These are phyloP conservation scores for Suillus fuscotomentosus DNA, from an alignment of 768 basidiomycete genomes.

Conservation along the genomic window DNA sequence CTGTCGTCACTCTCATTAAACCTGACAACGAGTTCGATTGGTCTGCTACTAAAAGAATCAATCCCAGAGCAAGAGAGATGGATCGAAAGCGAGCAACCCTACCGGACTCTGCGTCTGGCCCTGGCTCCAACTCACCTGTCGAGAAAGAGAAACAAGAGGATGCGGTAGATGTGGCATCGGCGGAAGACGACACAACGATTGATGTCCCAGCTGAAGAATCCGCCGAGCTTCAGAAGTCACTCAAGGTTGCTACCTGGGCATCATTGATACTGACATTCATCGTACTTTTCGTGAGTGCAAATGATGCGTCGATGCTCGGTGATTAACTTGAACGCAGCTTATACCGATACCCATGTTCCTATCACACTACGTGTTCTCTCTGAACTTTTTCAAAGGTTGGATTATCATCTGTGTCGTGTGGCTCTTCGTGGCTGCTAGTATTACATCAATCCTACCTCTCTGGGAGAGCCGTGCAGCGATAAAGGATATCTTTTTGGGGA, in stretches of 20 bases:
- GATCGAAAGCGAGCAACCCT: constrained; percentile 3
- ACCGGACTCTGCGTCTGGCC: constrained; percentile 1
- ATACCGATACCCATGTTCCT: constrained; percentile 19
- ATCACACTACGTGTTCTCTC: constrained; percentile 16
- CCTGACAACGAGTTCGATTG: constrained; percentile 19
- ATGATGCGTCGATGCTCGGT: not conserved
- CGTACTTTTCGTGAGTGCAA: constrained; percentile 13
- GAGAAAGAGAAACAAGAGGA: constrained; percentile 16
- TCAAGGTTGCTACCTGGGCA: constrained; percentile 17
- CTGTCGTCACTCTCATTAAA: constrained; percentile 15
- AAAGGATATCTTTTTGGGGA: constrained; percentile 9
- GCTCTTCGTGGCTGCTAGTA: constrained; percentile 17
- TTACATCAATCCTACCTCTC: constrained; percentile 16
- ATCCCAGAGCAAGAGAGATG: constrained; percentile 12
- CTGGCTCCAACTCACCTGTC: constrained; percentile 6
- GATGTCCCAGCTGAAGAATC: constrained; percentile 6
- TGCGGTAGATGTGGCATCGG: constrained; percentile 1
- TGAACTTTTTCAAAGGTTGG: constrained; percentile 17
- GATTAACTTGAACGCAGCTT: constrained; percentile 8
- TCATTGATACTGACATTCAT: constrained; percentile 13
- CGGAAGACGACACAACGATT: constrained; percentile 4
- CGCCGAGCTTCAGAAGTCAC: constrained; percentile 10
- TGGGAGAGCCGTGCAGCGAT: constrained; percentile 18
- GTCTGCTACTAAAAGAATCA: constrained; percentile 17
- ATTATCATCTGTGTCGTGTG: constrained; percentile 16